A percentile compares a stretch with the other conserved stretches of the same genome.
Evolutionary conservation across 1,139 yeast species (phyloP).

Genomic region (Sugiyamaella paludigena): DNA sequence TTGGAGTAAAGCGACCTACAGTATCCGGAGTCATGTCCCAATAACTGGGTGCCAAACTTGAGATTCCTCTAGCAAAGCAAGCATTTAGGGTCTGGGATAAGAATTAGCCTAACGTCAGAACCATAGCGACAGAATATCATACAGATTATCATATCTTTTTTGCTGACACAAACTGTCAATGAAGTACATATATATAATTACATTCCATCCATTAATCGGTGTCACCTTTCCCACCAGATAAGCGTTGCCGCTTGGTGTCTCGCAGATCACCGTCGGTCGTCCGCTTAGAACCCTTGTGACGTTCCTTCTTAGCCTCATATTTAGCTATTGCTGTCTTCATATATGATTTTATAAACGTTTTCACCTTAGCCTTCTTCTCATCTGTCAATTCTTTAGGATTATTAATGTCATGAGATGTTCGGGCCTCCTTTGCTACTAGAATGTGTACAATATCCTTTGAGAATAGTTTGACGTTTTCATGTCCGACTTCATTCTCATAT

Average conservation of each 20-base stretch:
- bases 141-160: too few relatives aligned
- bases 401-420: conserved; percentile 25
- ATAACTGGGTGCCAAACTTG: too few relatives aligned
- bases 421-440: conserved; percentile 60
- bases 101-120: too few relatives aligned
- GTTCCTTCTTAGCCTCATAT: conserved; percentile 41
- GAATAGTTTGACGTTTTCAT: conserved; percentile 70
- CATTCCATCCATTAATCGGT: too few relatives aligned
- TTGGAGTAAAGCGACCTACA: too few relatives aligned
- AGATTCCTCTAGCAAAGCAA: too few relatives aligned
- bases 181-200: too few relatives aligned
- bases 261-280: neutral
- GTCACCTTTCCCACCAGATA: too few relatives aligned
- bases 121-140: too few relatives aligned
- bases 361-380: conserved; percentile 67
- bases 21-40: too few relatives aligned
- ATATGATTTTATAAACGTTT: conserved; percentile 59
- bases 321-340: conserved; percentile 73
- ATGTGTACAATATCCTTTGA: conserved; percentile 71
- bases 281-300: conserved; percentile 2
- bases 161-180: too few relatives aligned
- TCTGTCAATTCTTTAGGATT: conserved; percentile 52
- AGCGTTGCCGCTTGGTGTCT: conserved; percentile 6
- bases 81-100: too few relatives aligned
- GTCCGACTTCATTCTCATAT: conserved; percentile 64